Base-by-base conservation (phyloP, 331 rosid genomes). In the Malus hybrid region DNA sequence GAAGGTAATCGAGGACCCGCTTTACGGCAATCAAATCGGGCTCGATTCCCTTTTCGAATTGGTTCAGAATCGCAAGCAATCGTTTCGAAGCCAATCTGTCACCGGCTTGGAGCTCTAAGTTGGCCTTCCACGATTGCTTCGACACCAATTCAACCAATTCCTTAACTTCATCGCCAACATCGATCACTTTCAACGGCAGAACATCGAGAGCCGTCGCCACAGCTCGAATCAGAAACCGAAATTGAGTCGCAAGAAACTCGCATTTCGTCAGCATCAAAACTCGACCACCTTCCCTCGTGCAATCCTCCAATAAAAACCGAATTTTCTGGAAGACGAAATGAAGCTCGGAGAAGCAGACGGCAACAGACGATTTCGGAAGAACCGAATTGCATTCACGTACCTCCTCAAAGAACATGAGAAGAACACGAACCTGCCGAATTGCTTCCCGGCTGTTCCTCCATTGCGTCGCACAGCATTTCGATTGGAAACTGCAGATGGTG, bases 181-280 rank as follows among this genome's bases (percentile, higher is more conserved):
- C 70, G 63, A 89, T 53, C 58, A 10, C 18, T 12, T 42, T 65
- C 16, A 89, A 76, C 0, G 93, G 96, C 15, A 88, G 42, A 58
- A 89, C 94, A 19, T 93, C 98, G 1, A 93, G 88, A 2, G 86
- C 76, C 0, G 94, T 87, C 12, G 98, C 83, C 0, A 85, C 10
- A 0, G 80, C 79, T 3, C 87, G 80, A 46, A 85, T n/a, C 0
- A 91, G 77, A 11, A 80, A 8, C 32, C 74, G 46, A 13, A 89
- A 87, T 2, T 86, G 91, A 7, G 81, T 24, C 0, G 96, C 81
- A 0, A 85, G 87, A 52, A 78, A 68, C 44, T 78, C 86, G 0
- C 86, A 79, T 71, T 89, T 93, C 18, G 85, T 71, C 0, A 93
- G 92, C 74, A 89, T 70, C 77, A 84, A 87, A n/a, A 93, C 34